Evolutionary conservation across 768 basidiomycete genomes (phyloP), one percentile per base, ranked within the genome.

Genomic region (Favolaschia claudopus): DNA sequence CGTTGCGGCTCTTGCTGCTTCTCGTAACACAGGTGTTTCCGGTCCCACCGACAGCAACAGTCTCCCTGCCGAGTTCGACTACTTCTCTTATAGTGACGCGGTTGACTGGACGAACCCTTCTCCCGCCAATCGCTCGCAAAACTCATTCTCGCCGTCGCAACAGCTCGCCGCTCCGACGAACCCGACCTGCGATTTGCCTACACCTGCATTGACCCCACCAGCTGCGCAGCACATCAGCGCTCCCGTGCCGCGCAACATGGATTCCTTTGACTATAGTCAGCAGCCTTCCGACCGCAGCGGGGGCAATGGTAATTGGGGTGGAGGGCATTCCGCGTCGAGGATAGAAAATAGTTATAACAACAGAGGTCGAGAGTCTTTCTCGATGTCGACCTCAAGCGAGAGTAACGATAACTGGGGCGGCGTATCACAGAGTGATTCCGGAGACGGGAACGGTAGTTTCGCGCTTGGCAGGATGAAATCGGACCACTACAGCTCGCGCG

Each of bases 31-130:
- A 36, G 53, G 27, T 29, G 53, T 24, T 19, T 42, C 32, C 43
- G 33, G 56, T 4, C 27, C 27, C 33, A 25, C 17, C 42, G 20
- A 14, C n/a, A 31, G 29, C 33, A 28, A 34, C 17, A 39, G 42
- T 12, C 60, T 54, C 19, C 49, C 61, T 5, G 61, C 33, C 31
- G 63, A 64, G 50, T 64, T 64, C 50, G 43, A 64, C 36, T 64
- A 64, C 34, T 64, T 60, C 40, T 14, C 36, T 25, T 55, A 64
- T 37, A 60, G 54, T 40, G 46, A 60, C 20, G 49, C 46, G 29
- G 36, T 55, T 32, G 54, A 55, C 33, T 63, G 62, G 62, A 42
- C 50, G 33, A 42, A 44, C 44, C 17, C 49, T 12, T 55, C 34
- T 9, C 55, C 61, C 7, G 36, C 61, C 12, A 62, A 52, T 17